Conservation (phyloP, 345 rosid genomes). For the Salix viminalis region DNA sequence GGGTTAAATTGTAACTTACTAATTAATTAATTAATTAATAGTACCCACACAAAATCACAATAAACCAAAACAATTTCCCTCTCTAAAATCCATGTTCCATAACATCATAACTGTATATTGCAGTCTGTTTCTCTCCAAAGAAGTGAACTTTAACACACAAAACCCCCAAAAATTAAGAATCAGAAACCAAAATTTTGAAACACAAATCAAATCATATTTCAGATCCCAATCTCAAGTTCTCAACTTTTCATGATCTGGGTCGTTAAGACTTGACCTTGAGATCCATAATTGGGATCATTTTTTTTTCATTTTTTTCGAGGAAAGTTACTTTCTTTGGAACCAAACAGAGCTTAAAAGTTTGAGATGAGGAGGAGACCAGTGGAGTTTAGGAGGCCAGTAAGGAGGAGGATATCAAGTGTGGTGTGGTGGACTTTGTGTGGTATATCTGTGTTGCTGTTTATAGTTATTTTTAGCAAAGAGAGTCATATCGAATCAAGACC, state of each 20-base stretch:
- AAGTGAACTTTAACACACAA: background rate
- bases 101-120: background rate
- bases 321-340: slow-evolving; percentile 9
- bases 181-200: background rate
- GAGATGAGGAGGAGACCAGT: slow-evolving; percentile 59
- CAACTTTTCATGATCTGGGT: background rate
- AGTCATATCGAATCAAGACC: slow-evolving; percentile 58
- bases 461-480: slow-evolving; percentile 51
- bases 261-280: background rate
- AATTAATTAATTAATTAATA: background rate
- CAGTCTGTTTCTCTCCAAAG: background rate
- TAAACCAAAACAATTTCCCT: background rate
- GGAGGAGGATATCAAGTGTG: slow-evolving; percentile 59
- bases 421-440: slow-evolving; percentile 69
- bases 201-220: background rate
- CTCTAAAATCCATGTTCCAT: background rate
- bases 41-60: background rate
- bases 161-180: background rate
- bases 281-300: background rate
- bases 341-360: slow-evolving; percentile 3
- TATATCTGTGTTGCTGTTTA: slow-evolving; percentile 47
- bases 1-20: background rate
- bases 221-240: background rate
- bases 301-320: background rate
- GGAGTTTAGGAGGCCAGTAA: slow-evolving; percentile 58